These are phyloP conservation scores for Porcisia deanei DNA, from an alignment of 208 protist genomes.

Conservation along the genomic window DNA sequence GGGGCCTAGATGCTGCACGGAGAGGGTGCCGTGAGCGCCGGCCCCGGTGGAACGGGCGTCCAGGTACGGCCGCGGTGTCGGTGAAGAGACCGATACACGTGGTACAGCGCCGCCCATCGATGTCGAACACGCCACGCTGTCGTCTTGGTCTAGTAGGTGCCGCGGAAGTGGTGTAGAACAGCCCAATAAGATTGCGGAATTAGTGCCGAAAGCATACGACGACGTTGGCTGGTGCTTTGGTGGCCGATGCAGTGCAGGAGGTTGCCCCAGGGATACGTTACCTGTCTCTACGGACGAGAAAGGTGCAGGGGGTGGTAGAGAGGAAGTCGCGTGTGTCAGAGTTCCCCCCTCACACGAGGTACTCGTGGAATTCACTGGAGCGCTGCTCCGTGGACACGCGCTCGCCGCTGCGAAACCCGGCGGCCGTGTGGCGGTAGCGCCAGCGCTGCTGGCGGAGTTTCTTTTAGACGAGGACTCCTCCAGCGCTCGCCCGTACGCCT, in stretches of 20 bases:
- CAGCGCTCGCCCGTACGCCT: constrained; percentile 28
- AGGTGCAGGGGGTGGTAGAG: constrained; percentile 2
- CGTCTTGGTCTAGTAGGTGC: neutral
- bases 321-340: neutral
- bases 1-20: neutral
- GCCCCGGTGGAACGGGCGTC: neutral
- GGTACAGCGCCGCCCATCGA: neutral
- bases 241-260: neutral
- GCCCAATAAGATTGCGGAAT: neutral
- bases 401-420: neutral
- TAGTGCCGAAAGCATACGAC: neutral
- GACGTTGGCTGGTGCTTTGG: neutral
- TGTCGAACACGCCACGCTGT: neutral
- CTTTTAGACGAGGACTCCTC: neutral
- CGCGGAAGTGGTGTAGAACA: constrained; percentile 1
- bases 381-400: neutral
- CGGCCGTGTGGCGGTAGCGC: neutral
- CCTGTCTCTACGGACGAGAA: neutral
- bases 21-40: neutral
- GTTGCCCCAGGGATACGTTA: neutral
- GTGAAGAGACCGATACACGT: neutral
- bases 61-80: neutral
- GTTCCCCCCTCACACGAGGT: neutral
- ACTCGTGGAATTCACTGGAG: neutral
- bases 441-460: neutral